phyloP scores from a whole-genome alignment of 208 protist species.

The Naegleria lovaniensis region DNA sequence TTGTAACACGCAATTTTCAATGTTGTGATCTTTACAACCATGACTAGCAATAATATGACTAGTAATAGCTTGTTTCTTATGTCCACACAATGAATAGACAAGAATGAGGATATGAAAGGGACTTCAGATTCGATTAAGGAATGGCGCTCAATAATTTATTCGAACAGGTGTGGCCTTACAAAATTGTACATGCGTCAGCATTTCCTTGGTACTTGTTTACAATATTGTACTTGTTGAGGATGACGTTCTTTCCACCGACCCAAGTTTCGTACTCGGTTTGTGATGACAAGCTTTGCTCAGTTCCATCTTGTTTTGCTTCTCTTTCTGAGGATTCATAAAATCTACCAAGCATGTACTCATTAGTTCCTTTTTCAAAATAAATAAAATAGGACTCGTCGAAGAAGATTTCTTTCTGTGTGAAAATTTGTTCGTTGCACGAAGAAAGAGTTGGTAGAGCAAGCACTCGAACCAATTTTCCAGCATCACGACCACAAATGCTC shows the following conservation, averaged over 20 bases:
- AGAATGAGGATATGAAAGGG: too few species aligned
- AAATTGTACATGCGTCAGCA: not conserved
- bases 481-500: not conserved
- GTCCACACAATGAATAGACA: too few species aligned
- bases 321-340: not conserved
- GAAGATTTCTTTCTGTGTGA: not conserved
- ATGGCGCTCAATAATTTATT: too few species aligned
- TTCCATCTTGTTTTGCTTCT: not conserved
- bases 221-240: not conserved
- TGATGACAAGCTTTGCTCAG: not conserved
- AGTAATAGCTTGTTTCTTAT: too few species aligned
- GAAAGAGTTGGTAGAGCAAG: not conserved
- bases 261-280: not conserved
- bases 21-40: too few species aligned
- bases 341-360: slow-evolving; percentile 4
- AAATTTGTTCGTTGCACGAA: not conserved
- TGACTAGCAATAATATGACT: too few species aligned
- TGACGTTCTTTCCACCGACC: not conserved
- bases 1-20: too few species aligned
- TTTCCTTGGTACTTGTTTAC: not conserved
- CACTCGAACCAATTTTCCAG: not conserved
- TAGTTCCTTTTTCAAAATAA: slow-evolving; percentile 18
- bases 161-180: too few species aligned
- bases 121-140: too few species aligned
- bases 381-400: slow-evolving; percentile 12